Base-by-base conservation (phyloP, 164 flowering plant genomes). In the Stephania japonica region DNA sequence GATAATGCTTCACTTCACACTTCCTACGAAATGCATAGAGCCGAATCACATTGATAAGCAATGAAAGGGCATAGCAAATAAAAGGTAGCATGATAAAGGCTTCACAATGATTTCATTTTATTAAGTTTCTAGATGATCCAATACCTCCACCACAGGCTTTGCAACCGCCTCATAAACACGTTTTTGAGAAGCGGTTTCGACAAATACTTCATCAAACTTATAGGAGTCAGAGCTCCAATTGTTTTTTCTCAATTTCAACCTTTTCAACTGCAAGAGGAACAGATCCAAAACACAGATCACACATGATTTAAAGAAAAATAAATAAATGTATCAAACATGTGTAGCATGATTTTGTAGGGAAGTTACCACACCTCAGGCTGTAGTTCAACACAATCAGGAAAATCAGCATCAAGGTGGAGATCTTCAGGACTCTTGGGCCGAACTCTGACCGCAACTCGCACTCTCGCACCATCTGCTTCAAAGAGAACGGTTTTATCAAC, bases 151-250 rank as follows among this genome's bases (percentile, higher is more conserved):
- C 0, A 94, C 97, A 73, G 97, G 98, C 75, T 92, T 92, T 63
- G 97, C 97, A 13, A 91, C 97, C 25, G 73, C 97, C 74, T 94
- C 97, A 80, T 94, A 94, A 68, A 92, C 91, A 75, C 98, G 97
- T 80, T 75, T 91, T 75, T 94, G 98, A 63, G 98, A 92, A 69
- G 97, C 91, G 72, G 85, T 83, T 81, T 89, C 97, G n/a, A 92
- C 78, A 68, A 94, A 86, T 5, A 92, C 87, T 80, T 94, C 97
- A 81, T 94, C 98, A 83, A 94, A 94, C 78, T 79, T 85, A 71
- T 85, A 94, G 23, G 90, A 84, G 67, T 94, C 98, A 43, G 93
- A 84, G 75, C 84, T 91, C 98, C 98, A 94, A 71, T 90, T 94
- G 83, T 92, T 92, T 79, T 91, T 92, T 73, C 85, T 83, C 82